phyloP scores from a whole-genome alignment of 371 early-diverging fungal genomes.

The Fennellomyces sp. region DNA sequence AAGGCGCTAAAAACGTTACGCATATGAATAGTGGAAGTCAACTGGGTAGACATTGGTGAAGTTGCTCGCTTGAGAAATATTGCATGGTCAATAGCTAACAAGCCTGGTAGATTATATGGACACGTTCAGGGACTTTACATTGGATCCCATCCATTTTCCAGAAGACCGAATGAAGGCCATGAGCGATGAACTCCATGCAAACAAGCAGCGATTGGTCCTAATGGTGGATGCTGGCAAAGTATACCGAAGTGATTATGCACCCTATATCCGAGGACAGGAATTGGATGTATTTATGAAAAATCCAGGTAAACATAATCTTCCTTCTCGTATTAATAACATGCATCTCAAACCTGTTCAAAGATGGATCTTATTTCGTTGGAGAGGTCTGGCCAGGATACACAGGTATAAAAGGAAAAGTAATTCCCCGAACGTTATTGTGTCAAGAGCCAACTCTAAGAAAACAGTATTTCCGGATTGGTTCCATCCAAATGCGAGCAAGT shows the following conservation, averaged over 20 bases:
- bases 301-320: conserved; percentile 1
- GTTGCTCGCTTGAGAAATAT: too few relatives aligned
- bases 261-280: conserved; percentile 41
- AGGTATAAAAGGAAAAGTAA: too few relatives aligned
- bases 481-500: conserved; percentile 14
- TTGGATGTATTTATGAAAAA: conserved; percentile 54
- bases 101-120: conserved; percentile 61
- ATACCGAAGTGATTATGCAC: conserved; percentile 31
- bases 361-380: conserved; percentile 50
- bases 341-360: too few relatives aligned
- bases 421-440: too few relatives aligned
- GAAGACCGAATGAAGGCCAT: conserved; percentile 26
- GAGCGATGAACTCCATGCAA: conserved; percentile 28
- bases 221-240: conserved; percentile 60
- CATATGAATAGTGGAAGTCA: conserved; percentile 29
- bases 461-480: conserved; percentile 24
- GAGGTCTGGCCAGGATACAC: conserved; percentile 75
- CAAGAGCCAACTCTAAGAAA: neutral
- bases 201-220: conserved; percentile 45
- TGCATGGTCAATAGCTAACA: too few relatives aligned
- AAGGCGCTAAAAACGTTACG: neutral
- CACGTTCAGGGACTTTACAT: conserved; percentile 52
- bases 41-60: conserved; percentile 74
- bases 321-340: too few relatives aligned
- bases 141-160: conserved; percentile 49